phyloP scores from a whole-genome alignment of 805 yeast genomes.

The Candida adriatica region DNA sequence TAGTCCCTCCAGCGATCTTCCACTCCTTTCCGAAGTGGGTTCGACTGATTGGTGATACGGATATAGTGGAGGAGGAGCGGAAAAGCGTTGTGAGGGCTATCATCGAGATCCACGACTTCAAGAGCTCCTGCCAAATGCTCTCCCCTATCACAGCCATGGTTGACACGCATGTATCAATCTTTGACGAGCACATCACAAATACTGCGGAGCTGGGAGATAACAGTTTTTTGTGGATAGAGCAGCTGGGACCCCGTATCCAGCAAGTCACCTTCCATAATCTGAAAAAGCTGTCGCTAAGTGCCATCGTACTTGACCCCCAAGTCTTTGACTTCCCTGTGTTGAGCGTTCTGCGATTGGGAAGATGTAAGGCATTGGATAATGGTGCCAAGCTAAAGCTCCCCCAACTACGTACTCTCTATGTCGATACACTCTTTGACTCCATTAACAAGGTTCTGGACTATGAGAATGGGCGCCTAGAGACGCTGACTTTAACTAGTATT shows the following conservation, averaged over 20 bases:
- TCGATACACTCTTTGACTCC: constrained; percentile 5
- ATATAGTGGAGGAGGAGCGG: background rate
- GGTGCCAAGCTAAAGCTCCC: constrained; percentile 6
- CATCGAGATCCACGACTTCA: constrained; percentile 12
- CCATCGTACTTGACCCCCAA: constrained; percentile 5
- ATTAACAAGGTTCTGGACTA: constrained; percentile 11
- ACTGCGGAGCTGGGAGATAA: constrained; percentile 1
- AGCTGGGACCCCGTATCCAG: constrained; percentile 2
- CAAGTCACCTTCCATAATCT: constrained; percentile 9
- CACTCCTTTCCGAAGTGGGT: background rate
- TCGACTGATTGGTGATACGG: background rate
- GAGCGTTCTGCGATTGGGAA: constrained; percentile 2
- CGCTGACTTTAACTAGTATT: constrained; percentile 4
- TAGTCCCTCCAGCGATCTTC: background rate
- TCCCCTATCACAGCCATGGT: constrained; percentile 1
- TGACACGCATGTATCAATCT: constrained; percentile 7
- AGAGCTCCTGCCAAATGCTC: constrained; percentile 1
- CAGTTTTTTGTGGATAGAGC: constrained; percentile 5
- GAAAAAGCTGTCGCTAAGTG: constrained; percentile 4
- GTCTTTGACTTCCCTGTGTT: constrained; percentile 9
- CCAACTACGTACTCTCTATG: background rate
- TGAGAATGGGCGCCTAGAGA: constrained; percentile 1
- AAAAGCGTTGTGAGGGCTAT: constrained; percentile 1
- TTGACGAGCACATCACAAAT: constrained; percentile 8
- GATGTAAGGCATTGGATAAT: constrained; percentile 3